Evolutionary conservation across 2,329 filamentous ascomycete genomes (phyloP).

Genomic region (Dothiorella sarmentorum): DNA sequence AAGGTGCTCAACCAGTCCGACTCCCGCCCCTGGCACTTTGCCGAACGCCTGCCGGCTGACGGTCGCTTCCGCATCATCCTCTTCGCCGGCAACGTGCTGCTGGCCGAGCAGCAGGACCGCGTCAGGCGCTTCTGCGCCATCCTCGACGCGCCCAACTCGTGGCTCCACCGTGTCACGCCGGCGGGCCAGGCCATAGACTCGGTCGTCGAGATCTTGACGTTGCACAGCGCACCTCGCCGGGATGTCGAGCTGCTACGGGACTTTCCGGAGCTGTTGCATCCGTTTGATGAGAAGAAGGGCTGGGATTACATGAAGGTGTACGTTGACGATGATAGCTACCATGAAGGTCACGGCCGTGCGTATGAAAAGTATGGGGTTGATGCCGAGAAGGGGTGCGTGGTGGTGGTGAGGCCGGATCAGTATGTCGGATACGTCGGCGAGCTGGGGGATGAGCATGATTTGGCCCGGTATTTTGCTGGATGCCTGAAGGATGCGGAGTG

Average conservation of each 20-base stretch:
- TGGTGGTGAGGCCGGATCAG: slow-evolving; percentile 64
- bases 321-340: slow-evolving; percentile 45
- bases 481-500: slow-evolving; percentile 11
- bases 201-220: slow-evolving; percentile 58
- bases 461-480: slow-evolving; percentile 27
- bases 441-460: slow-evolving; percentile 31
- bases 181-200: slow-evolving; percentile 39
- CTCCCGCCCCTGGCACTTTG: slow-evolving; percentile 57
- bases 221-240: slow-evolving; percentile 54
- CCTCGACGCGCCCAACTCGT: slow-evolving; percentile 36
- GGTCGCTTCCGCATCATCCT: slow-evolving; percentile 59
- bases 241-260: slow-evolving; percentile 43
- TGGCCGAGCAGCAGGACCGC: slow-evolving; percentile 41
- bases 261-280: slow-evolving; percentile 44
- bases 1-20: slow-evolving; percentile 59
- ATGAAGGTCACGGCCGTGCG: slow-evolving; percentile 43
- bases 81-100: slow-evolving; percentile 58
- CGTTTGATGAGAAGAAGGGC: slow-evolving; percentile 38
- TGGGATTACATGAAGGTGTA: slow-evolving; percentile 45
- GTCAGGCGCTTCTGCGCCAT: slow-evolving; percentile 48
- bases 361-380: slow-evolving; percentile 60
- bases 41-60: slow-evolving; percentile 54
- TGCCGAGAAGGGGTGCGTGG: slow-evolving; percentile 52
- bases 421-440: slow-evolving; percentile 53
- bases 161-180: slow-evolving; percentile 48